A percentile compares a stretch with the other conserved stretches of the same genome.
These are phyloP conservation scores for Ettlia oleoabundans DNA, from an alignment of 139 green algal genomes.

Conservation along the genomic window DNA sequence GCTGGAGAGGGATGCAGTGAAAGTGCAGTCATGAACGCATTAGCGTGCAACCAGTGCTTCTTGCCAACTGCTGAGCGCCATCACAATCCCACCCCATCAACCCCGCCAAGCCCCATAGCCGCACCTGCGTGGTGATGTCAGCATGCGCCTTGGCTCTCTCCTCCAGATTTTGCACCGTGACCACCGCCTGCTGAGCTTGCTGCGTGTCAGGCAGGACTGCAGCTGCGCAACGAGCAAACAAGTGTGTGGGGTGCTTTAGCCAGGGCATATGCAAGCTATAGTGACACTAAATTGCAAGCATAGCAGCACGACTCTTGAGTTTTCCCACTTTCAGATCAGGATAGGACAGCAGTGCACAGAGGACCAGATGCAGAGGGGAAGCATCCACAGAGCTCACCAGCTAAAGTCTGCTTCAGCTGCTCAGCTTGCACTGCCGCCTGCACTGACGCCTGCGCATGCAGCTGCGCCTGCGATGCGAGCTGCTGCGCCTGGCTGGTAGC, in stretches of 20 bases:
- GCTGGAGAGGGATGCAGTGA: too few species aligned
- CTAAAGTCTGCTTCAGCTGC: conserved; percentile 53
- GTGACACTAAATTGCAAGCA: too few species aligned
- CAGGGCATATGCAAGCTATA: neutral
- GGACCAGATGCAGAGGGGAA: too few species aligned
- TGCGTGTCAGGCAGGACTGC: conserved; percentile 39
- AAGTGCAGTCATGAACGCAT: too few species aligned
- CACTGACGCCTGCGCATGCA: conserved; percentile 62
- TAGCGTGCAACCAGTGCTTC: too few species aligned
- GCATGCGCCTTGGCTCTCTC: conserved; percentile 38
- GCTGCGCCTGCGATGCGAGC: conserved; percentile 57
- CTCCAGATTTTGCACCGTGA: conserved; percentile 44
- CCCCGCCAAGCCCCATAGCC: neutral
- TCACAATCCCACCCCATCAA: neutral
- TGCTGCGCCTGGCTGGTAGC: conserved; percentile 43
- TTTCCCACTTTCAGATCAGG: too few species aligned
- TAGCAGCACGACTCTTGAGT: too few species aligned
- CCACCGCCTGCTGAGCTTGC: conserved; percentile 33
- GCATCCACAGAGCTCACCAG: neutral
- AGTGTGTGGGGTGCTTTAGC: neutral
- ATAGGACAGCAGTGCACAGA: too few species aligned
- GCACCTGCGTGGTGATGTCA: conserved; percentile 31
- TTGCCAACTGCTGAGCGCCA: too few species aligned
- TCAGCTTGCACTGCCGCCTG: conserved; percentile 48
- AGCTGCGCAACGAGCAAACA: neutral